Evolutionary conservation across 345 rosid species (phyloP), one percentile per base, ranked within the genome.

Genomic region (Boechera retrofracta): DNA sequence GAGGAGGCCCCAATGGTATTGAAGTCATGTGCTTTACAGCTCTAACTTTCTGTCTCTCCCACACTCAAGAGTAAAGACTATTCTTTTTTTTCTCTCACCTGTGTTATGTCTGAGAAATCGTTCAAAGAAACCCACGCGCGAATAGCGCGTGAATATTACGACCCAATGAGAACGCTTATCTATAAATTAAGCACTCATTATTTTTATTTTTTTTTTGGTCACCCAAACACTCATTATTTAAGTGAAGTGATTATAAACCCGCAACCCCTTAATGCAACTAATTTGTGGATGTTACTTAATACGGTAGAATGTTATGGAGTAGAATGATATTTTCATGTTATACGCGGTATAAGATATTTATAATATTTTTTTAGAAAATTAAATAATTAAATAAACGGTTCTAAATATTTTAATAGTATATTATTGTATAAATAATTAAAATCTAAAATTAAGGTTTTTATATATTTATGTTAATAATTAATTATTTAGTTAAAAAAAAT

Each of bases 21-120:
- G 89, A 80, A 63, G 91, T 82, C 91, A 87, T 86, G 85, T 83
- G 89, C 81, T 80, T 81, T 82, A 60, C 87, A 67, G 82, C 87
- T 82, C 76, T 21, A 21, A 21, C 24, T 67, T 6, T 36, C 44
- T 42, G 38, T 72, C 72, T 80, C 55, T 52, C 39, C 60, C 18
- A 31, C 35, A 9, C 66, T 76, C 48, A 13, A 39, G 63, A 71
- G 57, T 68, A 71, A 49, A 70, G 60, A 56, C 67, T 71, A 10
- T 69, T n/a, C 47, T 32, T 21, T 61, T 47, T 2, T 15, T 44
- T 10, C 61, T 65, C 71, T 71, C 18, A 33, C 49, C 12, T 38
- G 44, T 60, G 45, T 39, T 9, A 2, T 60, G 65, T 26, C 66
- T 72, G 48, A 32, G 71, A 61, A 53, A 28, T 44, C 38, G 51